Base-by-base conservation (phyloP, 2,329 filamentous ascomycete genomes). In the Hypoxylon sp. region DNA sequence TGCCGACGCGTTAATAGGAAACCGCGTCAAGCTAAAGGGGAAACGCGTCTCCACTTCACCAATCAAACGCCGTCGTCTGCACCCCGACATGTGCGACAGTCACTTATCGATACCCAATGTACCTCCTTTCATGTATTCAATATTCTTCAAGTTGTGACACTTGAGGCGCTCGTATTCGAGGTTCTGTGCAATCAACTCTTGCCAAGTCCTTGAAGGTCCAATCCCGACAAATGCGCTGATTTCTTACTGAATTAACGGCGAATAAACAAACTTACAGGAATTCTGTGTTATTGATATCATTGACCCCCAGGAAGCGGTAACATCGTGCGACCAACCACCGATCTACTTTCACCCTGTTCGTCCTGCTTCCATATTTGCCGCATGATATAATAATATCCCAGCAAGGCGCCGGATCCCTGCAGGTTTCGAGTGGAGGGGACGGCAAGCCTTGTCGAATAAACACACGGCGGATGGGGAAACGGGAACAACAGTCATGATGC, bases 401-500 rank as follows among this genome's bases (percentile, higher is more conserved):
- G 16, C 33, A 30, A 61, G 42, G 30, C 36, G 32, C 24, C 52
- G 48, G 59, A 62, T 58, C 68, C 68, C 68, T 70, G 68, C 68
- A 70, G 26, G 30, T 63, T 64, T 61, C 24, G 50, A 61, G 42
- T 63, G 56, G 67, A 65, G 60, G 65, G 57, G 62, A 68, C 58
- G 50, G 36, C 30, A 51, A 56, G 30, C 42, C 54, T 36, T 44
- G 33, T 44, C 46, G 40, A 24, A 32, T 52, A 46, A 64, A 57
- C 62, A 57, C 62, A 50, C 52, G 30, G 46, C 57, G 51, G 57
- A 65, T 65, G 67, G 58, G 59, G 59, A 61, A 65, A 49, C 57
- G 33, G 12, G 26, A 64, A 44, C 44, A 26, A 54, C 42, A 53
- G 48, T 53, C 44, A 70, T 40, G 50, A 74, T 74, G 73, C 70